phyloP scores from a whole-genome alignment of 225 moss, liverwort and hornwort species.

The Sphagnum tenellum region DNA sequence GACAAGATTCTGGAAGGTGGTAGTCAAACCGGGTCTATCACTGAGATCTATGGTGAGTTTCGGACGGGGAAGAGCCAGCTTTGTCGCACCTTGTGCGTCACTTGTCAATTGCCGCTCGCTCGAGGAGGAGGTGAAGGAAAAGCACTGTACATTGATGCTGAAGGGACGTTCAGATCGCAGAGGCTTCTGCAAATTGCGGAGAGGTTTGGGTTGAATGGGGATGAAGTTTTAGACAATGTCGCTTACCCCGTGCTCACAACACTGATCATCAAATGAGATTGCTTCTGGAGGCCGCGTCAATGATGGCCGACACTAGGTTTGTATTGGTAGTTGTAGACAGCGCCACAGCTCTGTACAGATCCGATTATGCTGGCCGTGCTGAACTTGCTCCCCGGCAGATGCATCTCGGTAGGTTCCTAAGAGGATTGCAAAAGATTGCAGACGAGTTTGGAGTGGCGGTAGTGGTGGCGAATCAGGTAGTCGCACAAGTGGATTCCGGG shows the following conservation, averaged over 20 bases:
- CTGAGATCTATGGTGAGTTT: constrained; percentile 94
- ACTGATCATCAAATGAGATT: constrained; percentile 89
- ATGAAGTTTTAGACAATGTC: constrained; percentile 89
- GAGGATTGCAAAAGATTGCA: constrained; percentile 75
- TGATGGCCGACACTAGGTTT: constrained; percentile 94
- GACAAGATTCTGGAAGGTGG: constrained; percentile 82
- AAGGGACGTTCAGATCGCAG: constrained; percentile 87
- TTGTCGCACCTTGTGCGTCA: constrained; percentile 87
- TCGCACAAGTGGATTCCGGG: constrained; percentile 88
- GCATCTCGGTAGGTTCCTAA: constrained; percentile 72
- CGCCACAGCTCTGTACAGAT: constrained; percentile 80
- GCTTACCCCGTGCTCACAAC: constrained; percentile 87
- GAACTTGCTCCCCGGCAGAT: constrained; percentile 85
- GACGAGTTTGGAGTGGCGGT: constrained; percentile 95
- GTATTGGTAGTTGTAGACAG: constrained; percentile 87
- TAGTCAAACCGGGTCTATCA: constrained; percentile 84
- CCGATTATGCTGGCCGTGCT: constrained; percentile 79
- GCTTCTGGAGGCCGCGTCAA: constrained; percentile 77
- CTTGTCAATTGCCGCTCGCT: constrained; percentile 72
- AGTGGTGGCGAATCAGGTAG: constrained; percentile 92
- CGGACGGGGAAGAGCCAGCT: constrained; percentile 93
- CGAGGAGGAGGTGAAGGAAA: constrained; percentile 97
- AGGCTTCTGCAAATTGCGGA: constrained; percentile 82
- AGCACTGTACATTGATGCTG: constrained; percentile 85
- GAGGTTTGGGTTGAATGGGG: constrained; percentile 77